A percentile compares a stretch with the other conserved stretches of the same genome.
These are phyloP conservation scores for Suillus tomentosus DNA, from an alignment of 768 basidiomycete species.

Conservation along the genomic window DNA sequence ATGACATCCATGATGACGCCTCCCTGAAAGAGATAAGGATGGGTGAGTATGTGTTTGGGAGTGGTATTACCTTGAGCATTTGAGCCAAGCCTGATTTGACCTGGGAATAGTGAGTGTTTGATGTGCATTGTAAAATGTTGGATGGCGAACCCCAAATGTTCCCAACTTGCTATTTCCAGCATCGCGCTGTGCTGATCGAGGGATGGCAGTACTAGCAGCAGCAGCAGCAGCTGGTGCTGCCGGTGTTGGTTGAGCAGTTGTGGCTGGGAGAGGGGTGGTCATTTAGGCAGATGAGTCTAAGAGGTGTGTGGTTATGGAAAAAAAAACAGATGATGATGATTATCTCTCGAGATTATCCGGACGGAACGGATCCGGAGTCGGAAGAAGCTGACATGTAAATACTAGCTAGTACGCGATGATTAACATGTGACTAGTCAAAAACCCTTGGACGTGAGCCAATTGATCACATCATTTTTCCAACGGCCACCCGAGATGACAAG, in stretches of 20 bases:
- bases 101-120: constrained; percentile 37
- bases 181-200: constrained; percentile 52
- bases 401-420: background rate
- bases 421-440: constrained; percentile 44
- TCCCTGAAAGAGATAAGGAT: constrained; percentile 45
- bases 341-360: background rate
- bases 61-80: constrained; percentile 81
- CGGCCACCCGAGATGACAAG: constrained; percentile 62
- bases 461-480: constrained; percentile 61
- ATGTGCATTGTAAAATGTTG: background rate
- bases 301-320: no score
- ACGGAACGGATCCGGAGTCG: background rate
- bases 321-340: background rate
- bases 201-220: constrained; percentile 38
- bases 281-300: constrained; percentile 7
- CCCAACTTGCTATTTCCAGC: constrained; percentile 62
- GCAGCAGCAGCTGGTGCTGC: no score
- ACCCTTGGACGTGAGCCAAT: constrained; percentile 65
- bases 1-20: constrained; percentile 97
- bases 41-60: constrained; percentile 13
- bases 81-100: constrained; percentile 95
- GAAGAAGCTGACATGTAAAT: background rate
- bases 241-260: constrained; percentile 10
- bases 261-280: constrained; percentile 17
- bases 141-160: constrained; percentile 62